Base-by-base conservation (phyloP, 2,329 filamentous ascomycete species). In the Sporothrix schenckii region DNA sequence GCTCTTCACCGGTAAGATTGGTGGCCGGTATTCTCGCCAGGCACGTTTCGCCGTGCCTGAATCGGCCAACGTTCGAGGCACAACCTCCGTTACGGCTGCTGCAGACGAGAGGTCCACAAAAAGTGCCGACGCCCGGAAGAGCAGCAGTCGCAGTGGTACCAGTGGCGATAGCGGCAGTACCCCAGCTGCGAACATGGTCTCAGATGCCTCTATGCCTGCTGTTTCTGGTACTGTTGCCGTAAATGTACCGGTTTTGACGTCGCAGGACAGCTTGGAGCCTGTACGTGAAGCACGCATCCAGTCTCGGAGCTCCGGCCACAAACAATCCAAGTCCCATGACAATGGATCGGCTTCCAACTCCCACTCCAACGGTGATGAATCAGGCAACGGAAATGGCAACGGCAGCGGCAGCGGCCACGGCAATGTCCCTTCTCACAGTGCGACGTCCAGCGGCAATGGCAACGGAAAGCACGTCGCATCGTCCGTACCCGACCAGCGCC, bases 1-100 rank as follows among this genome's bases (percentile, higher is more conserved):
- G 73, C 84, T 96, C 1, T 96, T 95, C 72, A 93, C 92, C 0
- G 92, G 92, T 2, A 91, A 90, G 76, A 83, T 85, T 21, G 79
- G 78, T 4, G 81, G 81, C 4, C 79, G 81, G 76, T 77, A 83
- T 79, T 61, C 74, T 47, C 75, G 72, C 50, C 77, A 73, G 16
- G 76, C 72, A 58, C 79, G 63, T 7, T 53, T 69, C 11, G 6
- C 53, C 2, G 24, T 44, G 13, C 54, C 24, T 14, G 41, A 30
- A 2, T 47, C 66, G 10, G 54, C 14, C 21, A 16, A 56, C 30
- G 14, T 13, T 14, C 30, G 34, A 24, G 21, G 14, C 7, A 68
- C 39, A 58, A 49, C 52, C 14, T 34, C 52, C 3, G 3, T 56
- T 24, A n/a, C 34, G n/a, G 34, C 44, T 47, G 41, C 60, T 10